These are phyloP conservation scores for Colletotrichum echinochloae DNA, from an alignment of 2,329 filamentous ascomycete species.

Conservation along the genomic window DNA sequence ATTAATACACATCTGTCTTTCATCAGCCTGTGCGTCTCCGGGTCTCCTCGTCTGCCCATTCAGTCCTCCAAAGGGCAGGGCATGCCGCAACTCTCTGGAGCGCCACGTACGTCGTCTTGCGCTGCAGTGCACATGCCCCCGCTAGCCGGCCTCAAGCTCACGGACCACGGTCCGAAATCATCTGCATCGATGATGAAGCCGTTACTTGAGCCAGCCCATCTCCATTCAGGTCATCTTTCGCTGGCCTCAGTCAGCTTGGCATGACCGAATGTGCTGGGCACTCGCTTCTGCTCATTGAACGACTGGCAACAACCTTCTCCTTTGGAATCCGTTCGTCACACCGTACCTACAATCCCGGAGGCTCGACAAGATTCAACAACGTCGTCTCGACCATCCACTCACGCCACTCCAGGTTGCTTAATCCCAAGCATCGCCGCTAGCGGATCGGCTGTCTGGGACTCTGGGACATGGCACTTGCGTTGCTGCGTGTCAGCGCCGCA, in stretches of 20 bases:
- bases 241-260: background rate
- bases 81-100: background rate
- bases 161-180: constrained; percentile 7
- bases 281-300: background rate
- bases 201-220: background rate
- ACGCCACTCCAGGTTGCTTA: background rate
- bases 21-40: background rate
- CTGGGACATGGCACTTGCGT: constrained; percentile 1
- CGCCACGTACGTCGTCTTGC: constrained; percentile 1
- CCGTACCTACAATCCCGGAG: background rate
- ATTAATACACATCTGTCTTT: background rate
- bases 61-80: background rate
- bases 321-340: background rate
- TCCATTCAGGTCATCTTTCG: background rate
- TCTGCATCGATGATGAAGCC: constrained; percentile 25
- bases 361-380: background rate
- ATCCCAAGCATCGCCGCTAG: constrained; percentile 17
- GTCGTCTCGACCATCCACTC: background rate
- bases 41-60: background rate
- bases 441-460: constrained; percentile 19
- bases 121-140: constrained; percentile 2
- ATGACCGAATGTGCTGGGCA: background rate
- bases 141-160: background rate
- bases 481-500: constrained; percentile 15
- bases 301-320: background rate